These are phyloP conservation scores for Russula compacta DNA, from an alignment of 768 basidiomycete genomes.

Conservation along the genomic window DNA sequence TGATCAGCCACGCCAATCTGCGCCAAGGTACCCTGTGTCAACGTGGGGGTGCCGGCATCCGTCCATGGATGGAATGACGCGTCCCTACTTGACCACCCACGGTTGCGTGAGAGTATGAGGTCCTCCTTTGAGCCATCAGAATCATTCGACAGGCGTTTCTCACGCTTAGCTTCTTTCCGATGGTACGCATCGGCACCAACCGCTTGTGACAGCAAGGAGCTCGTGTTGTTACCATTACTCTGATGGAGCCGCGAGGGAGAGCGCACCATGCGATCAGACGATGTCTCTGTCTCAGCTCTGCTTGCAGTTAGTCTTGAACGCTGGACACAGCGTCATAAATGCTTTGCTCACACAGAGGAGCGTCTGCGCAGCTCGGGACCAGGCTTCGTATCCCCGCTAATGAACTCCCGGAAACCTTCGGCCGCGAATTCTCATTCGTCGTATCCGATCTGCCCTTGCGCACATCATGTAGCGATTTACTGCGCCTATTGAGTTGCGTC, in stretches of 20 bases:
- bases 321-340: neutral
- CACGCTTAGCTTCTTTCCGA: slow-evolving; percentile 22
- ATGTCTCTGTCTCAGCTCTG: too few species aligned
- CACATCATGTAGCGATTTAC: slow-evolving; percentile 24
- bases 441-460: slow-evolving; percentile 43
- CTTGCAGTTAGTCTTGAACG: slow-evolving; percentile 9
- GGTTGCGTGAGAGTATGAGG: slow-evolving; percentile 43
- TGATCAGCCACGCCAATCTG: slow-evolving; percentile 89
- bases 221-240: slow-evolving; percentile 29
- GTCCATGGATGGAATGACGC: neutral
- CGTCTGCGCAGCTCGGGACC: slow-evolving; percentile 71
- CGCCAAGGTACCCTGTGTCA: slow-evolving; percentile 65
- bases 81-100: slow-evolving; percentile 29
- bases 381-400: slow-evolving; percentile 54
- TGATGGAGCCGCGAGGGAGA: too few species aligned
- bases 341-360: slow-evolving; percentile 46
- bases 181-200: slow-evolving; percentile 26
- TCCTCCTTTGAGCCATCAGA: slow-evolving; percentile 26
- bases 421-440: slow-evolving; percentile 38
- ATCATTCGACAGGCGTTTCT: slow-evolving; percentile 18
- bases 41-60: slow-evolving; percentile 20
- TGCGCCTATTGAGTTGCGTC: neutral
- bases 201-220: slow-evolving; percentile 33
- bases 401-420: slow-evolving; percentile 40
- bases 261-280: too few species aligned